These are phyloP conservation scores for Flaveria brownii DNA, from an alignment of 129 eudicot species.

Conservation along the genomic window DNA sequence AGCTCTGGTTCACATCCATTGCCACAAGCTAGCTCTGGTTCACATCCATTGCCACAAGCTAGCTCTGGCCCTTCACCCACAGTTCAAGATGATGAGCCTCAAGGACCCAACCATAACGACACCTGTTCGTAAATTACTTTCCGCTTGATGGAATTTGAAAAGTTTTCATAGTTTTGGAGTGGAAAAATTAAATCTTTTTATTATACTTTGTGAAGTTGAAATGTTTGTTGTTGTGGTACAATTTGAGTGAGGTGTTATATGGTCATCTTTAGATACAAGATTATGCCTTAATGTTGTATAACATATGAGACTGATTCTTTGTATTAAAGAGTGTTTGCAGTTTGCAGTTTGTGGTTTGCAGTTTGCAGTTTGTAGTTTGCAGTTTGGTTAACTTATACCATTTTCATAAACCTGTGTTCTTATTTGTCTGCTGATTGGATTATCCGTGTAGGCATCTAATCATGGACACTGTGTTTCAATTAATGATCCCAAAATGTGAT, in stretches of 20 bases:
- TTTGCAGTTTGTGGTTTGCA: not conserved
- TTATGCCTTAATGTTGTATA: constrained; percentile 13
- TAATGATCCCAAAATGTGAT: not conserved
- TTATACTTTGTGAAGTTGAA: constrained; percentile 22
- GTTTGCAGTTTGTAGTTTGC: constrained; percentile 2
- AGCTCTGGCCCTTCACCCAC: constrained; percentile 34
- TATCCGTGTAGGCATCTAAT: not conserved
- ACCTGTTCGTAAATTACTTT: constrained; percentile 33
- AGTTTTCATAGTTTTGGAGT: constrained; percentile 27
- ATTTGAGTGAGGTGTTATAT: constrained; percentile 30
- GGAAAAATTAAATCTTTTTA: constrained; percentile 1
- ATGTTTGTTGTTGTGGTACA: constrained; percentile 23
- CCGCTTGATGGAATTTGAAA: constrained; percentile 16
- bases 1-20: constrained; percentile 56
- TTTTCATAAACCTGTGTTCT: no score
- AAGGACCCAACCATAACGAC: constrained; percentile 41
- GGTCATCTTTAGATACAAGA: constrained; percentile 9
- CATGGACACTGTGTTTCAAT: not conserved
- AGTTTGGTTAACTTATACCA: not conserved
- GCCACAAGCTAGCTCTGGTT: constrained; percentile 57
- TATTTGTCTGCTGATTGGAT: not conserved
- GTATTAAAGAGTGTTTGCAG: constrained; percentile 1
- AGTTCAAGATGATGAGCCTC: constrained; percentile 42
- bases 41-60: constrained; percentile 47
- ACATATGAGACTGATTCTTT: constrained; percentile 8